Conservation (phyloP, 2,329 filamentous ascomycete genomes). For the Cercospora canescens region DNA sequence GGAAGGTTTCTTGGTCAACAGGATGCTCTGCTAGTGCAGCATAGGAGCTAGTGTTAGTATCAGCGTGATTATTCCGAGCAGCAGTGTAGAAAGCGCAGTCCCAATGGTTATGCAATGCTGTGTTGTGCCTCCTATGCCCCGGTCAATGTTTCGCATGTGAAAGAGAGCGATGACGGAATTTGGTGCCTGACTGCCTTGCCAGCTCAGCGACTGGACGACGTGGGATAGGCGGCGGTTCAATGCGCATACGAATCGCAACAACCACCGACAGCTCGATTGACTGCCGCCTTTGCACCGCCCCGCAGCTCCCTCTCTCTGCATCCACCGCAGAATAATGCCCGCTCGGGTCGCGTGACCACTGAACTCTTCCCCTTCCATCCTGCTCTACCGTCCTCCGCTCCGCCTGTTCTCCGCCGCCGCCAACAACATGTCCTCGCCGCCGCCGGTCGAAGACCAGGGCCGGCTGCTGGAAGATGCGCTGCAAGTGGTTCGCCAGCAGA, state of each 20-base stretch:
- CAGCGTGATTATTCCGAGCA: neutral
- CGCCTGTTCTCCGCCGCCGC: constrained; percentile 13
- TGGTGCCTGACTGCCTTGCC: neutral
- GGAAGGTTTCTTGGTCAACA: neutral
- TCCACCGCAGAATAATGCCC: constrained; percentile 3
- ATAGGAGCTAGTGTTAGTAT: constrained; percentile 13
- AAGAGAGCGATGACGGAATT: neutral
- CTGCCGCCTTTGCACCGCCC: neutral
- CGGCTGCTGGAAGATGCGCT: constrained; percentile 96
- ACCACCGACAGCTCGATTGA: neutral
- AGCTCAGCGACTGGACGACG: neutral
- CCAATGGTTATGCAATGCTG: too few species aligned
- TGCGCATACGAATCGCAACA: constrained; percentile 1
- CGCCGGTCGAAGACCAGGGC: constrained; percentile 61
- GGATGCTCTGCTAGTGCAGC: constrained; percentile 30
- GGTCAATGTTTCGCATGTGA: neutral
- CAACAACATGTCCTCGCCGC: constrained; percentile 38
- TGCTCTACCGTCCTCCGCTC: constrained; percentile 2
- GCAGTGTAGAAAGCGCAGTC: neutral
- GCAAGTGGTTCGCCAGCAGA: constrained; percentile 95
- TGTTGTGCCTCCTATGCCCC: neutral
- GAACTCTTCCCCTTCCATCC: neutral
- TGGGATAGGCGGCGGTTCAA: neutral
- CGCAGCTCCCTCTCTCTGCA: neutral
- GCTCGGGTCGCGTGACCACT: constrained; percentile 4